Conservation (phyloP, 805 yeast species). For the Metschnikowia borealis region DNA sequence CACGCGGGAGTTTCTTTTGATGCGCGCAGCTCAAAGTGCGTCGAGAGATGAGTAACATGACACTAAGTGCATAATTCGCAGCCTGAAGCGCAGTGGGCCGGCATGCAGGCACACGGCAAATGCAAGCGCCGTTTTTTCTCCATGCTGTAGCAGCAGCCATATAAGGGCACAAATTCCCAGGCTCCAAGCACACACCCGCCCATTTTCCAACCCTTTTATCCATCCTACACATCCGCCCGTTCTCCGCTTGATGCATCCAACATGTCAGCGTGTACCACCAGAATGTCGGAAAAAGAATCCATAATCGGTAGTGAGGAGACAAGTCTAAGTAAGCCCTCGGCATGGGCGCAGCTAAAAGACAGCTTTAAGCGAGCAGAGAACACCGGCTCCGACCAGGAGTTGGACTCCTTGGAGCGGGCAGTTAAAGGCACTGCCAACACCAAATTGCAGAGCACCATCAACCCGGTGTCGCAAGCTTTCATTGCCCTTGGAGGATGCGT, state of each 20-base stretch:
- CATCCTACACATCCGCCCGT: slow-evolving; percentile 4
- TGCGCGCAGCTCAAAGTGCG: not conserved
- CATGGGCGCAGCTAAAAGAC: slow-evolving; percentile 12
- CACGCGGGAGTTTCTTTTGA: not conserved
- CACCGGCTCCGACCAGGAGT: slow-evolving; percentile 5
- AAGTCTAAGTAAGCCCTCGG: slow-evolving; percentile 7
- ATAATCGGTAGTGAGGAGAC: not conserved
- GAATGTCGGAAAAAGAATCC: slow-evolving; percentile 6
- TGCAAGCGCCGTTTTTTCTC: slow-evolving; percentile 2
- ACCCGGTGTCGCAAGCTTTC: slow-evolving; percentile 21
- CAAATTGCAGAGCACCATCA: slow-evolving; percentile 12
- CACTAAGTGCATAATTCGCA: not conserved
- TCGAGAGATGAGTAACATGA: slow-evolving; percentile 1
- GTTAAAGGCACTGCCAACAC: slow-evolving; percentile 13
- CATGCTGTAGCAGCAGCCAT: not conserved
- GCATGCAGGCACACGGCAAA: slow-evolving; percentile 14
- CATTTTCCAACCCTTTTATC: not conserved
- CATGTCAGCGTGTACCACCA: slow-evolving; percentile 7
- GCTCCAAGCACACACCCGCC: not conserved
- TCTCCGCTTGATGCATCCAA: not conserved
- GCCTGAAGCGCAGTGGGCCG: slow-evolving; percentile 7
- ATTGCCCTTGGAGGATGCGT: slow-evolving; percentile 42
- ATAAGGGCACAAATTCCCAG: not conserved
- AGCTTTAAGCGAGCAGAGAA: slow-evolving; percentile 14
- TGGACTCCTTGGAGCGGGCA: slow-evolving; percentile 14